phyloP scores from a whole-genome alignment of 768 basidiomycete species.

The Trametes cubensis region DNA sequence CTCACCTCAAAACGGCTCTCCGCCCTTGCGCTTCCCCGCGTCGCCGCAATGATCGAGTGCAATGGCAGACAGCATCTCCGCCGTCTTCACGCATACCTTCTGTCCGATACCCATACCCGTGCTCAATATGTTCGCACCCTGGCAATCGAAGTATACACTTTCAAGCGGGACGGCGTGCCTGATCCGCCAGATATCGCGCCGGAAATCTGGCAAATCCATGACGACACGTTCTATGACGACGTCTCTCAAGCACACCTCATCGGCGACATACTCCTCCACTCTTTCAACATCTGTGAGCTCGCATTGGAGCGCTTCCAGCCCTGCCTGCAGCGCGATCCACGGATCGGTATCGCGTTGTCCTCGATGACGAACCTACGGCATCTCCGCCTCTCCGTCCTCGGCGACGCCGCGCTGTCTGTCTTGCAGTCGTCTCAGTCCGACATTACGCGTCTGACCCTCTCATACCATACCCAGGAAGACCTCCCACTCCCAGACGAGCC shows the following conservation, averaged over 20 bases:
- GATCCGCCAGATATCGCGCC: background rate
- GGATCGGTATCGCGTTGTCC: background rate
- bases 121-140: background rate
- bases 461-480: slow-evolving; percentile 3
- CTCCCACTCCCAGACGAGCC: background rate
- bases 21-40: slow-evolving; percentile 3
- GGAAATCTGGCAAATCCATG: no score
- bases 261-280: slow-evolving; percentile 4
- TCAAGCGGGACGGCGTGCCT: background rate
- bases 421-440: background rate
- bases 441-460: slow-evolving; percentile 1
- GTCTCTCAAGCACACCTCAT: background rate
- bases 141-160: background rate
- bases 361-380: background rate
- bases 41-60: background rate
- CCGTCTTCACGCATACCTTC: background rate
- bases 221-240: background rate
- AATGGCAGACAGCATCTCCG: background rate
- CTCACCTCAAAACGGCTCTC: slow-evolving; percentile 1
- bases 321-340: slow-evolving; percentile 2
- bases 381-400: background rate
- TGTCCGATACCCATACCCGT: background rate
- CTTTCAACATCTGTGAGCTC: slow-evolving; percentile 4
- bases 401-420: background rate
- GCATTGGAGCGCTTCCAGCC: slow-evolving; percentile 2